A percentile compares a stretch with the other conserved stretches of the same genome.
These are phyloP conservation scores for Vigna angularis DNA, from an alignment of 306 rosid genomes.

Conservation along the genomic window DNA sequence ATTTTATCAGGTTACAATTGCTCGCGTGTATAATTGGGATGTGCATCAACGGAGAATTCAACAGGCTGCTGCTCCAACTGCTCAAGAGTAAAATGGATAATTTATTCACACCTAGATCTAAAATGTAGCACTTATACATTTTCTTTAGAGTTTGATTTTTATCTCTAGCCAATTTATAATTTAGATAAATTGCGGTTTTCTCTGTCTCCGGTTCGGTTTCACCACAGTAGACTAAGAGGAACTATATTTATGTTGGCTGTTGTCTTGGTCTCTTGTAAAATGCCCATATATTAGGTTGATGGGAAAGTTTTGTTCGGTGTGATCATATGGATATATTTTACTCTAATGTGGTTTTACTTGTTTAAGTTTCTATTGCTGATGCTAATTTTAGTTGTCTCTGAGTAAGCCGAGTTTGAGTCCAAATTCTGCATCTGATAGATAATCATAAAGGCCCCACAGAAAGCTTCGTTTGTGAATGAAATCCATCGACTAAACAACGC, in stretches of 20 bases:
- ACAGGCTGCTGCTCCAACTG: constrained; percentile 52
- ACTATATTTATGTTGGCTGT: constrained; percentile 40
- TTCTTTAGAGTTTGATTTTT: constrained; percentile 52
- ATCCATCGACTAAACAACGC: constrained; percentile 41
- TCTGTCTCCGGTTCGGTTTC: constrained; percentile 35
- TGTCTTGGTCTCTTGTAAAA: constrained; percentile 38
- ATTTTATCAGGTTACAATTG: constrained; percentile 81
- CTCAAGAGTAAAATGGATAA: constrained; percentile 42
- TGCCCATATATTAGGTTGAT: constrained; percentile 39
- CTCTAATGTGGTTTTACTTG: constrained; percentile 21
- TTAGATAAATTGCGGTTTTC: constrained; percentile 49
- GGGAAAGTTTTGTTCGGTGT: constrained; percentile 45
- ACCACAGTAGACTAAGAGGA: constrained; percentile 36
- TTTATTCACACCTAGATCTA: constrained; percentile 38
- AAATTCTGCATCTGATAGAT: constrained; percentile 35
- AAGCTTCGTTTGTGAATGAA: constrained; percentile 41
- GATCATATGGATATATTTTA: constrained; percentile 34
- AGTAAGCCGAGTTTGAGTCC: constrained; percentile 39
- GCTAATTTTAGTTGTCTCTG: constrained; percentile 26
- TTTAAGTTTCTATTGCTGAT: constrained; percentile 21
- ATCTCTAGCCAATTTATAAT: constrained; percentile 40
- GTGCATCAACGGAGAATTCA: constrained; percentile 81
- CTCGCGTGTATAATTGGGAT: constrained; percentile 94
- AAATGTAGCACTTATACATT: constrained; percentile 35
- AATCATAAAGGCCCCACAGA: constrained; percentile 30